Evolutionary conservation across 2,329 filamentous ascomycete species (phyloP).

Genomic region (Chrysoporthe deuterocubensis): DNA sequence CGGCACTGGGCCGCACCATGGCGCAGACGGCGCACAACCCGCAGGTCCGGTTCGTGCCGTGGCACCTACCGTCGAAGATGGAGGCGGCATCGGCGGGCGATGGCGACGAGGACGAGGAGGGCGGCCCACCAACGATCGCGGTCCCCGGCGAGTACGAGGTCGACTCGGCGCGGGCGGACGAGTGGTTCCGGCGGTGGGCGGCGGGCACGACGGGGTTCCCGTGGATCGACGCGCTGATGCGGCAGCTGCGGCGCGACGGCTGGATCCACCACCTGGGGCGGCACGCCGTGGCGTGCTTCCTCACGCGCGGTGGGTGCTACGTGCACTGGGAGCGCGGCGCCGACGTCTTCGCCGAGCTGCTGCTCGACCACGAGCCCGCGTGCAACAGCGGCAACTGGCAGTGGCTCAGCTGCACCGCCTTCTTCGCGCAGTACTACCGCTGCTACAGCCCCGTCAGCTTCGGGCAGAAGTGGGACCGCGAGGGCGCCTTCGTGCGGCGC

Average conservation of each 20-base stretch:
- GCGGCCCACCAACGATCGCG: neutral
- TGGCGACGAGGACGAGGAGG: neutral
- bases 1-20: slow-evolving; percentile 66
- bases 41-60: slow-evolving; percentile 75
- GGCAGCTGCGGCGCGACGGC: slow-evolving; percentile 70
- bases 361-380: slow-evolving; percentile 75
- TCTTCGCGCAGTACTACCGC: slow-evolving; percentile 73
- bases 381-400: slow-evolving; percentile 81
- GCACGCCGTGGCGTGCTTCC: slow-evolving; percentile 78
- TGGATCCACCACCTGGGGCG: slow-evolving; percentile 82
- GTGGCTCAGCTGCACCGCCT: slow-evolving; percentile 76
- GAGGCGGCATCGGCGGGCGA: slow-evolving; percentile 36
- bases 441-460: slow-evolving; percentile 74
- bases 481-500: slow-evolving; percentile 65
- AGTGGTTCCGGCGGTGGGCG: slow-evolving; percentile 72
- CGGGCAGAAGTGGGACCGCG: slow-evolving; percentile 74
- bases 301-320: slow-evolving; percentile 80
- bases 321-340: slow-evolving; percentile 79
- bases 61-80: slow-evolving; percentile 70
- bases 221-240: slow-evolving; percentile 82
- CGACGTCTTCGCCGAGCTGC: slow-evolving; percentile 76
- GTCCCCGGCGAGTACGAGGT: slow-evolving; percentile 60
- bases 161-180: slow-evolving; percentile 64
- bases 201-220: slow-evolving; percentile 74
- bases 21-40: slow-evolving; percentile 68